Conservation (phyloP, 805 yeast genomes). For the Schizosaccharomyces cryophilus region DNA sequence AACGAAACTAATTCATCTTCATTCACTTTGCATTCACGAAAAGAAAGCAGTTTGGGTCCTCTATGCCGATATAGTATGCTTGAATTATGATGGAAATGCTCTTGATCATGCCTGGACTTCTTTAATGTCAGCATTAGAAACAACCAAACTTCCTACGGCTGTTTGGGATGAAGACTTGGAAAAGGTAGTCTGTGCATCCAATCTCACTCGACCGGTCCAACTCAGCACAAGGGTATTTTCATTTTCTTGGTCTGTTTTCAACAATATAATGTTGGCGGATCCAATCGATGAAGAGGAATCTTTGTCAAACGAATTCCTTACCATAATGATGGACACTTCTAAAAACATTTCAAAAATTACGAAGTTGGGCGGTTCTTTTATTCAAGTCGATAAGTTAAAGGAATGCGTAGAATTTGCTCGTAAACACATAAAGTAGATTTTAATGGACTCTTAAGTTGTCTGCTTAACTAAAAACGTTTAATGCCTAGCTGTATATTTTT, state of each 20-base stretch:
- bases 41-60: constrained; percentile 1
- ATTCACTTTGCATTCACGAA: constrained; percentile 1
- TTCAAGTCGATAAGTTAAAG: not conserved
- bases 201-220: not conserved
- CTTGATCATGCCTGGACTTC: constrained; percentile 1
- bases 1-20: not conserved
- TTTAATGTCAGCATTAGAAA: not conserved
- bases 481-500: too few species aligned
- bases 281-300: not conserved
- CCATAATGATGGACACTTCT: not conserved
- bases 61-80: constrained; percentile 1
- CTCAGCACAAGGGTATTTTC: not conserved
- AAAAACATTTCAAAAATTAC: not conserved
- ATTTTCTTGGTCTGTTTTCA: not conserved
- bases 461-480: too few species aligned
- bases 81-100: constrained; percentile 2
- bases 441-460: not conserved
- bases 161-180: constrained; percentile 1
- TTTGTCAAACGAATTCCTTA: not conserved
- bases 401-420: not conserved
- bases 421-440: not conserved
- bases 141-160: not conserved
- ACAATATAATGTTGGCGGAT: not conserved
- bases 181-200: not conserved
- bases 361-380: not conserved